These are phyloP conservation scores for Mycena pura DNA, from an alignment of 768 basidiomycete genomes.

Conservation along the genomic window DNA sequence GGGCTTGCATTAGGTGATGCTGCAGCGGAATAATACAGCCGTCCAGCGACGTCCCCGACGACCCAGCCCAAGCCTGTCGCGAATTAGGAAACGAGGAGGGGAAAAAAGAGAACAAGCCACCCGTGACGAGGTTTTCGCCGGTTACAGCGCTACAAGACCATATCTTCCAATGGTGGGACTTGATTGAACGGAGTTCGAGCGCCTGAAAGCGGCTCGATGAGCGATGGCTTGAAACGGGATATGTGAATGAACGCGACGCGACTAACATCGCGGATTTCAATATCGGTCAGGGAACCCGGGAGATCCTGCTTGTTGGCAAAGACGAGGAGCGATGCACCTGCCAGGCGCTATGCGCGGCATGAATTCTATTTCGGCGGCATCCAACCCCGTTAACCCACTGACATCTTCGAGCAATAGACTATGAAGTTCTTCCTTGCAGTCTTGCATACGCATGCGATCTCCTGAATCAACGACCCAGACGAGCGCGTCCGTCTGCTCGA, in stretches of 20 bases:
- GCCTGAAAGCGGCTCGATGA: slow-evolving; percentile 51
- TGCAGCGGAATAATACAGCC: slow-evolving; percentile 78
- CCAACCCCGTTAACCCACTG: slow-evolving; percentile 38
- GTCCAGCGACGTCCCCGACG: slow-evolving; percentile 83
- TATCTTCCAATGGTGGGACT: slow-evolving; percentile 89
- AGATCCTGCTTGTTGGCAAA: slow-evolving; percentile 99
- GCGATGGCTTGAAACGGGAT: slow-evolving; percentile 17
- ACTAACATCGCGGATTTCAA: slow-evolving; percentile 85
- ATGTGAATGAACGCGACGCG: background rate
- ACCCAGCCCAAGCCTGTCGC: slow-evolving; percentile 80
- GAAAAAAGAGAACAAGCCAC: slow-evolving; percentile 8
- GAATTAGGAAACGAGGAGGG: background rate
- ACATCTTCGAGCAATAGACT: slow-evolving; percentile 92
- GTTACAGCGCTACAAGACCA: slow-evolving; percentile 93
- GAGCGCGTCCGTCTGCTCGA: slow-evolving; percentile 96
- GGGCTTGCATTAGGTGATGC: slow-evolving; percentile 28
- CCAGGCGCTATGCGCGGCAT: slow-evolving; percentile 68
- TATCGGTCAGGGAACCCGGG: slow-evolving; percentile 79
- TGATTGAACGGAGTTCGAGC: slow-evolving; percentile 82
- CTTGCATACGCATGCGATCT: slow-evolving; percentile 87
- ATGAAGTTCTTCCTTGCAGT: slow-evolving; percentile 89
- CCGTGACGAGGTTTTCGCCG: slow-evolving; percentile 81
- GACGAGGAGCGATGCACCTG: slow-evolving; percentile 94
- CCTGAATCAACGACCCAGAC: slow-evolving; percentile 99
- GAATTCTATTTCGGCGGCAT: slow-evolving; percentile 19